Evolutionary conservation across 768 basidiomycete species (phyloP).

Genomic region (Boletus reticuloceps): DNA sequence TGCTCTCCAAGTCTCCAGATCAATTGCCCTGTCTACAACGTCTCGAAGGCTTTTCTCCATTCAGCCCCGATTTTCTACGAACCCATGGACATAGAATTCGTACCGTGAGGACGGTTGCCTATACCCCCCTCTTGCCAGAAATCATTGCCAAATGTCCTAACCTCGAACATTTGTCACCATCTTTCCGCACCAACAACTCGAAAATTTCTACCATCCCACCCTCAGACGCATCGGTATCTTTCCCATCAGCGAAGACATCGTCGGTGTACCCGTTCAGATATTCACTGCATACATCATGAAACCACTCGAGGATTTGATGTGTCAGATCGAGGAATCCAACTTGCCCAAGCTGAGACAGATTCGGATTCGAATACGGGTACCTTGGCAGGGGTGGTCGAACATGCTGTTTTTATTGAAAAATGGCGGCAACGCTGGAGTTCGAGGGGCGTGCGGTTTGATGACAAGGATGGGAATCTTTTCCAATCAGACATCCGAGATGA

Average conservation of each 20-base stretch:
- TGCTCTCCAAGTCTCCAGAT: constrained; percentile 31
- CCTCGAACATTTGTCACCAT: constrained; percentile 41
- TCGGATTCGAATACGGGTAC: constrained; percentile 40
- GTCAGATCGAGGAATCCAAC: constrained; percentile 35
- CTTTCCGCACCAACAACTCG: constrained; percentile 33
- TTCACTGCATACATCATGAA: constrained; percentile 40
- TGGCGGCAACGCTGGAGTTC: constrained; percentile 31
- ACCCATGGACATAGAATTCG: constrained; percentile 43
- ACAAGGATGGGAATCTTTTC: constrained; percentile 29
- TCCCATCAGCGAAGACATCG: constrained; percentile 38
- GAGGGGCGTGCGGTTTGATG: constrained; percentile 31
- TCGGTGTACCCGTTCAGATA: constrained; percentile 36
- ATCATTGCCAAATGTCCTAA: constrained; percentile 40
- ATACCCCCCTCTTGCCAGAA: constrained; percentile 34
- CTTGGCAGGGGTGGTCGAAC: constrained; percentile 32
- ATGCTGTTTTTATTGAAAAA: constrained; percentile 23
- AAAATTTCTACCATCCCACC: constrained; percentile 38
- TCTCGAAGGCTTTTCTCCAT: constrained; percentile 44
- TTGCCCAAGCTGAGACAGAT: constrained; percentile 36
- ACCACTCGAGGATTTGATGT: constrained; percentile 40
- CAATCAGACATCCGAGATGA: neutral
- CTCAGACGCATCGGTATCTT: constrained; percentile 43
- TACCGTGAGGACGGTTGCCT: constrained; percentile 36
- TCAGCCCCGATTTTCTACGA: constrained; percentile 39
- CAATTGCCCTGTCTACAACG: constrained; percentile 41